Conservation (phyloP, 495 filamentous ascomycete genomes). For the Cenococcum geophilum region DNA sequence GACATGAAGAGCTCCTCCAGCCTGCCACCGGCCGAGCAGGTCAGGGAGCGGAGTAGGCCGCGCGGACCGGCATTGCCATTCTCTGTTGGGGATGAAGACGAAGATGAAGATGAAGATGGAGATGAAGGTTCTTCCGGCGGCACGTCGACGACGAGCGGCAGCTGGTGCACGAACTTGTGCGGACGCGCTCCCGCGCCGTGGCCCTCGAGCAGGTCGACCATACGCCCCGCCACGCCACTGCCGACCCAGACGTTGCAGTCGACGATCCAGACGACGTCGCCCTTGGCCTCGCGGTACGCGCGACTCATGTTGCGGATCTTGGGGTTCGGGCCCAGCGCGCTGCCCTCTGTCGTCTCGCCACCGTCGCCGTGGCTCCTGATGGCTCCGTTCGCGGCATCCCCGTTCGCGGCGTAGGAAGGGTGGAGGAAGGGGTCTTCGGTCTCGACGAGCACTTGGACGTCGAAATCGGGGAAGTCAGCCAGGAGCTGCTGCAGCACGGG, state of each 20-base stretch:
- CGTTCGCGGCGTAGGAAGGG: not conserved
- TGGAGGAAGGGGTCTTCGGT: constrained; percentile 71
- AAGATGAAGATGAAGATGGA: constrained; percentile 5
- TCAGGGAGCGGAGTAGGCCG: constrained; percentile 16
- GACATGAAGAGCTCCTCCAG: constrained; percentile 93
- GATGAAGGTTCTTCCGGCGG: constrained; percentile 35
- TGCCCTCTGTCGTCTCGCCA: constrained; percentile 35
- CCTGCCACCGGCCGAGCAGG: constrained; percentile 60
- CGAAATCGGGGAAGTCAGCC: constrained; percentile 62
- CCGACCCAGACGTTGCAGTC: constrained; percentile 97
- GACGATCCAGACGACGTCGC: constrained; percentile 88
- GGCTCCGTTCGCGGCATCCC: not conserved
- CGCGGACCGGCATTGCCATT: too few species aligned
- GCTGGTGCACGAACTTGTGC: constrained; percentile 94
- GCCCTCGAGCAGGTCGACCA: constrained; percentile 82
- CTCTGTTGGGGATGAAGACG: not conserved
- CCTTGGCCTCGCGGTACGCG: constrained; percentile 87
- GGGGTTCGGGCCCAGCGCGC: constrained; percentile 84
- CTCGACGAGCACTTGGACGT: constrained; percentile 74
- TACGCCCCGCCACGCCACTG: constrained; percentile 67
- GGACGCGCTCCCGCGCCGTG: constrained; percentile 46
- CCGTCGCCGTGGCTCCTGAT: not conserved
- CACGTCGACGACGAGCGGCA: constrained; percentile 79
- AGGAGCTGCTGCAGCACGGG: constrained; percentile 66
- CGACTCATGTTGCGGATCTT: constrained; percentile 97